phyloP scores from a whole-genome alignment of 75 land plant species.

The Picea glauca region DNA sequence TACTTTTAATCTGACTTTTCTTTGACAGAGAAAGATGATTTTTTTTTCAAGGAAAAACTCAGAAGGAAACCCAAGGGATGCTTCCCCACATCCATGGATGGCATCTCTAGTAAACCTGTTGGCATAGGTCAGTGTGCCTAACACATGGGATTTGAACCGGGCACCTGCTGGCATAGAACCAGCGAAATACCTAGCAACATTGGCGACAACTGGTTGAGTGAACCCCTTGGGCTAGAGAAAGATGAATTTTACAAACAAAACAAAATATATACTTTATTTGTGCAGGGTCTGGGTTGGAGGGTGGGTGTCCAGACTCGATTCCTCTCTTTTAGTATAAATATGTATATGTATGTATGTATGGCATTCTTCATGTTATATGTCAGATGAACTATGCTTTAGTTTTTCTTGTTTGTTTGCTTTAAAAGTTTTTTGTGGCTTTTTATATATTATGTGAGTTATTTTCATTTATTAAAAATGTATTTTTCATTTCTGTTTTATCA shows the following conservation, averaged over 20 bases:
- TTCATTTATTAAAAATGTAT: background rate
- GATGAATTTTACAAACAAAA: background rate
- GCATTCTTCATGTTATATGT: background rate
- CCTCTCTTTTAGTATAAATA: background rate
- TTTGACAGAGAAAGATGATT: no score
- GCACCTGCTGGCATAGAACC: no score
- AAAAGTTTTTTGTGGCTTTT: background rate
- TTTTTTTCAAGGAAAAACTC: no score
- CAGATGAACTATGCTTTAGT: background rate
- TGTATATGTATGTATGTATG: no score
- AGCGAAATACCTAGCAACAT: no score
- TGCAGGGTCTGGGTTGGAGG: background rate
- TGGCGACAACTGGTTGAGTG: no score
- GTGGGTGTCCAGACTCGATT: background rate
- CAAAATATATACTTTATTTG: background rate
- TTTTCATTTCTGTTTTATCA: background rate
- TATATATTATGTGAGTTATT: background rate
- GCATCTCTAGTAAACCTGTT: no score
- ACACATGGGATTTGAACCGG: no score
- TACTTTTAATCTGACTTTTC: background rate
- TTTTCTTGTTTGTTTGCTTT: background rate
- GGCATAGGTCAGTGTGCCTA: no score
- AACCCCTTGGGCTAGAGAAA: no score
- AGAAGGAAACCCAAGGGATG: no score
- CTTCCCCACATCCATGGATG: no score